A percentile compares a stretch with the other conserved stretches of the same genome.
These are phyloP conservation scores for Collybia mongolica DNA, from an alignment of 768 basidiomycete species.

Conservation along the genomic window DNA sequence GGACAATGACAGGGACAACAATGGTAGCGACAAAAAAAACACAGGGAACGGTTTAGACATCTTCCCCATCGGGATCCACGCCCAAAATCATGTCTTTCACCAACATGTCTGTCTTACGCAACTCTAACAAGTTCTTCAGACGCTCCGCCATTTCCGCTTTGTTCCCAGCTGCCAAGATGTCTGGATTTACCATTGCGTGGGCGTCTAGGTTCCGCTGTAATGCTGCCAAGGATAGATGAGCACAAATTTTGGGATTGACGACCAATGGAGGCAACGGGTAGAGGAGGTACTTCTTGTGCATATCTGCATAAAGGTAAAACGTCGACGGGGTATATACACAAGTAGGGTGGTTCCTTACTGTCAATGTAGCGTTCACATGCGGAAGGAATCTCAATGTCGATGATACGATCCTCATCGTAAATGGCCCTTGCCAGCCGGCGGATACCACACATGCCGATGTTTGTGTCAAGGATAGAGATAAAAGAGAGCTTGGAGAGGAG, in stretches of 20 bases:
- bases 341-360: conserved; percentile 31
- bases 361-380: conserved; percentile 53
- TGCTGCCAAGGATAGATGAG: conserved; percentile 41
- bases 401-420: conserved; percentile 31
- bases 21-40: too few relatives aligned
- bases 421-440: conserved; percentile 44
- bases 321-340: not conserved
- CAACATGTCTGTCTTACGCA: conserved; percentile 47
- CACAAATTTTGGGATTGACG: conserved; percentile 36
- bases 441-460: conserved; percentile 56
- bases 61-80: not conserved
- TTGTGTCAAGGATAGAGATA: conserved; percentile 53
- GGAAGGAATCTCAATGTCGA: conserved; percentile 55
- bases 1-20: too few relatives aligned
- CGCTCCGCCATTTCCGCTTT: conserved; percentile 49
- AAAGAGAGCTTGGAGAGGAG: conserved; percentile 45
- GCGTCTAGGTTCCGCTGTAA: conserved; percentile 57
- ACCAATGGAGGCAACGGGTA: conserved; percentile 50
- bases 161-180: conserved; percentile 43
- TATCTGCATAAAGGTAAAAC: conserved; percentile 29
- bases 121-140: conserved; percentile 43
- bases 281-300: conserved; percentile 47
- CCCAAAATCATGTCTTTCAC: conserved; percentile 44
- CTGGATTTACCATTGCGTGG: conserved; percentile 47
- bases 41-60: too few relatives aligned